A percentile compares a stretch with the other conserved stretches of the same genome.
These are phyloP conservation scores for Phoenix dactylifera DNA, from an alignment of 176 grass and related monocot species.

Conservation along the genomic window DNA sequence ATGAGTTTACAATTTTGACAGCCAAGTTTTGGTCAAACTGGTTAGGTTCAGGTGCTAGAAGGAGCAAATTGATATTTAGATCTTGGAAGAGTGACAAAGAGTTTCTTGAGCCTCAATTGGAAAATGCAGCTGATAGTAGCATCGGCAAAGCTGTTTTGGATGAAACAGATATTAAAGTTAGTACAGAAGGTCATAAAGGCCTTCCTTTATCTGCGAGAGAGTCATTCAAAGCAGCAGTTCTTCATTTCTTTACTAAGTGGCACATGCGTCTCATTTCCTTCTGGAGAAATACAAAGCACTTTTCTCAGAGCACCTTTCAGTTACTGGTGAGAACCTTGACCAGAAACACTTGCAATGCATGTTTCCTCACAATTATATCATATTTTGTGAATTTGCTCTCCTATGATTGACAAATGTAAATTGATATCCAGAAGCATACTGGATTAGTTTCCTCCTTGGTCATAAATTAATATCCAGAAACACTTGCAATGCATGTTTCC, in stretches of 20 bases:
- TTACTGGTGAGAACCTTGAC: conserved; percentile 56
- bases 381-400: too few species aligned
- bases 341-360: too few species aligned
- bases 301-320: conserved; percentile 39
- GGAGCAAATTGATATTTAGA: conserved; percentile 77
- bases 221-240: conserved; percentile 42
- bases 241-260: conserved; percentile 57
- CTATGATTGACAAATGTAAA: too few species aligned
- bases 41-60: conserved; percentile 72
- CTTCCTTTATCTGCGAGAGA: conserved; percentile 58
- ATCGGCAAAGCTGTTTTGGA: conserved; percentile 29
- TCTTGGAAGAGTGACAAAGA: conserved; percentile 82
- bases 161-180: conserved; percentile 32
- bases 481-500: too few species aligned
- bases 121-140: conserved; percentile 40
- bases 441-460: background rate
- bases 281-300: conserved; percentile 52
- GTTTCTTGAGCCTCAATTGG: conserved; percentile 44
- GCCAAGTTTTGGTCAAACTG: conserved; percentile 94
- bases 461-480: too few species aligned
- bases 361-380: too few species aligned
- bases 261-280: conserved; percentile 40
- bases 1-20: conserved; percentile 70
- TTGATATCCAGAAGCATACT: too few species aligned
- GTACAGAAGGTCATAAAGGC: conserved; percentile 24